Percentiles rank a stretch among this genome's conserved stretches.
These are phyloP conservation scores for Dichotomocladium elegans DNA, from an alignment of 371 early-diverging fungal genomes.

Conservation along the genomic window DNA sequence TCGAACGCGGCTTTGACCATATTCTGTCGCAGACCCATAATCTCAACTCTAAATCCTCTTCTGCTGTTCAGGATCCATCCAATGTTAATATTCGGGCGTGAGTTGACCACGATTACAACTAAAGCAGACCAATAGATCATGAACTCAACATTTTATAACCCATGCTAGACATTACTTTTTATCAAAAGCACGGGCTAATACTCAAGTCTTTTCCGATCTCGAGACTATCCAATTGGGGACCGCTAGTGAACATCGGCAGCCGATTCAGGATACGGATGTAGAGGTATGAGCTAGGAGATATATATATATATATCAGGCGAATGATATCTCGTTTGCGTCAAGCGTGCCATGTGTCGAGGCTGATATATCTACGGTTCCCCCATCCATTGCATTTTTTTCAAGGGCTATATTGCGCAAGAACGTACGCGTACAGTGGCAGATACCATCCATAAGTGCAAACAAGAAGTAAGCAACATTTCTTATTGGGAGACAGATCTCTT, in stretches of 20 bases:
- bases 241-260: constrained; percentile 29
- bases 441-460: constrained; percentile 25
- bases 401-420: constrained; percentile 27
- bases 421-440: constrained; percentile 24
- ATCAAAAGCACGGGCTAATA: constrained; percentile 42
- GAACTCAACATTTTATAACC: neutral
- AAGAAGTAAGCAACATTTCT: constrained; percentile 23
- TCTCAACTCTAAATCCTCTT: constrained; percentile 16
- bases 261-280: constrained; percentile 43
- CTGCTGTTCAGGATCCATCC: constrained; percentile 5
- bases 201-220: constrained; percentile 35
- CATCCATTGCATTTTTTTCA: no score
- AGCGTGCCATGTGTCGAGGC: no score
- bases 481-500: neutral
- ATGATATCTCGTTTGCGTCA: neutral
- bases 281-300: constrained; percentile 14
- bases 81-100: constrained; percentile 35
- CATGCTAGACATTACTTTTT: constrained; percentile 39
- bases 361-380: no score
- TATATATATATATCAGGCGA: neutral
- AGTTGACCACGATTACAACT: neutral
- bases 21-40: constrained; percentile 33
- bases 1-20: constrained; percentile 39
- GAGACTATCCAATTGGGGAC: constrained; percentile 41
- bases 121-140: neutral